Base-by-base conservation (phyloP, 2,329 filamentous ascomycete species). In the Stromatinia cepivora region DNA sequence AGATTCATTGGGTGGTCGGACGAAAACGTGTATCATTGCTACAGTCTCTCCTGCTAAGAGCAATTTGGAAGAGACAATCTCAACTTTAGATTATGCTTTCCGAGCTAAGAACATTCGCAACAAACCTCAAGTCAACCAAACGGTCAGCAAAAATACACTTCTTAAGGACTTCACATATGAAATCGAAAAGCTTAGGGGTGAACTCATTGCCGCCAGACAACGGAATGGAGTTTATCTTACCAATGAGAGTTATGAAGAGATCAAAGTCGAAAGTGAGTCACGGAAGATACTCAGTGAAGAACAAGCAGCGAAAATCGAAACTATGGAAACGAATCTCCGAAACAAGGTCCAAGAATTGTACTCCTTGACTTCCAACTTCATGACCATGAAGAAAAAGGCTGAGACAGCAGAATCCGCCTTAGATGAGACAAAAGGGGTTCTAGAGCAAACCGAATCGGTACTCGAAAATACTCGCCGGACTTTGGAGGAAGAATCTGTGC, bases 11-110 rank as follows among this genome's bases (percentile, higher is more conserved):
- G 95, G 95, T 71, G 95, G 95, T 4, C 88, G 91, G 66, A 99
- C 96, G 1, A 99, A 99, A 79, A 99, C 95, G 0, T 99, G 95
- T 82, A 99, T 99, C 74, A 98, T 99, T 77, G 95, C 95, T 8
- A 99, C 95, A 0, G 87, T 99, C 53, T 98, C 95, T 3, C 94
- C 95, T 1, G 93, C 94, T 10, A 96, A 95, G 80, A 94, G 90
- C 80, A 99, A 98, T 75, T 84, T 99, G 1, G 95, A 99, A 77
- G 95, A 99, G 80, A 99, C 96, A 0, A 98, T 99, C 71, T 98
- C 95, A 0, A 99, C 96, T 0, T 85, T 99, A 1, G 95, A 99
- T 79, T 99, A 99, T 78, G 96, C 95, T 15, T 98, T 98, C 81
- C 88, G 95, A 59, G 95, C 95, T 22, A 99, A 99, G 83, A 98